Conservation (phyloP, 1,284 basidiomycete genomes). For the Dichomitus squalens region DNA sequence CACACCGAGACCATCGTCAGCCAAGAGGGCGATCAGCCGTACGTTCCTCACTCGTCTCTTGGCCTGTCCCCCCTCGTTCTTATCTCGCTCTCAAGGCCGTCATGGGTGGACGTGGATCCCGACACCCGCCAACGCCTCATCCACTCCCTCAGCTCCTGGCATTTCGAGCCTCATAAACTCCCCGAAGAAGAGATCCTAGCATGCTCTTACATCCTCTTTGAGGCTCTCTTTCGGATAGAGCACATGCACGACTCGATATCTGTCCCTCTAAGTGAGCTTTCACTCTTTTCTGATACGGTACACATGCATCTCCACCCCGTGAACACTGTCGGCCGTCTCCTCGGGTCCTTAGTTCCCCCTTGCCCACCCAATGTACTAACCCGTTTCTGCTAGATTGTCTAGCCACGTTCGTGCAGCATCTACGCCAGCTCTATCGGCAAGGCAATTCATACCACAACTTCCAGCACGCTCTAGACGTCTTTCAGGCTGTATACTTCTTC, state of each 20-base stretch:
- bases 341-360: background rate
- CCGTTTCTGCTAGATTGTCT: constrained; percentile 59
- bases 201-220: constrained; percentile 81
- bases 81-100: constrained; percentile 27
- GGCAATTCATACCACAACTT: constrained; percentile 97
- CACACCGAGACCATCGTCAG: constrained; percentile 77
- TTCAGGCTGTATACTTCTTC: constrained; percentile 90
- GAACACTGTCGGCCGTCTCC: too few species aligned
- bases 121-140: constrained; percentile 59
- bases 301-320: too few species aligned
- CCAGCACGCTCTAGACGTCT: constrained; percentile 91
- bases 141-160: constrained; percentile 72
- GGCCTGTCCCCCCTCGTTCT: constrained; percentile 26
- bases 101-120: constrained; percentile 34
- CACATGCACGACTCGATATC: constrained; percentile 71
- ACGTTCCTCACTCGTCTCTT: constrained; percentile 31
- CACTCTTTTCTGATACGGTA: too few species aligned
- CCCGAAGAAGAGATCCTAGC: constrained; percentile 79
- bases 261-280: constrained; percentile 64
- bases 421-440: constrained; percentile 83
- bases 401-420: constrained; percentile 75
- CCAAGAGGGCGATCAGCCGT: constrained; percentile 52
- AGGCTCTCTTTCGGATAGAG: constrained; percentile 70
- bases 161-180: constrained; percentile 85
- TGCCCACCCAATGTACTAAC: constrained; percentile 8